phyloP scores from a whole-genome alignment of 2,329 filamentous ascomycete genomes.

The Talaromyces verruculosus region DNA sequence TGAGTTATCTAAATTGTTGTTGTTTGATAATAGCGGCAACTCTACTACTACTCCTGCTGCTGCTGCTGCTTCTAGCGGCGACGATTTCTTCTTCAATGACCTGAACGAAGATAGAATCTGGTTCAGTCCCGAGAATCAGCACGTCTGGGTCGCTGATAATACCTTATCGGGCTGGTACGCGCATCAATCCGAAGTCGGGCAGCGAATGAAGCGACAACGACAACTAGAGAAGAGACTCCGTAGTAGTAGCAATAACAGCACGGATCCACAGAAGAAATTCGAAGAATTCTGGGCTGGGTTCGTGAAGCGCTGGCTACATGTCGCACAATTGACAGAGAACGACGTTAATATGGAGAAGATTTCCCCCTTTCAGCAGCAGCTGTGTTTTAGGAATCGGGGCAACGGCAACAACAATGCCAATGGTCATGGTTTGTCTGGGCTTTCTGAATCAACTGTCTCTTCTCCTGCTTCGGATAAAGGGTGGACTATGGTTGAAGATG shows the following conservation, averaged over 20 bases:
- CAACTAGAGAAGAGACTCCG: not conserved
- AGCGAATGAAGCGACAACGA: not conserved
- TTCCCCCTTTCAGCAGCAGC: too few relatives aligned
- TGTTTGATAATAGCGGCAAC: not conserved
- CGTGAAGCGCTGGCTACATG: not conserved
- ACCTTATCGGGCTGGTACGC: not conserved
- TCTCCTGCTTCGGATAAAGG: not conserved
- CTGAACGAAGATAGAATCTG: not conserved
- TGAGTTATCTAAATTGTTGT: not conserved
- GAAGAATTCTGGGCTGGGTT: not conserved
- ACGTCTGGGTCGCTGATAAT: not conserved
- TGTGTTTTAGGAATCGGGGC: too few relatives aligned
- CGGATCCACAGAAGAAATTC: not conserved
- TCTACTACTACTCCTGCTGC: not conserved
- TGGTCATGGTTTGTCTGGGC: not conserved
- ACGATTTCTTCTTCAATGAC: not conserved
- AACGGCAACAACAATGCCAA: not conserved
- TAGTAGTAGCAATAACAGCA: too few relatives aligned
- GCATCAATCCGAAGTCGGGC: not conserved
- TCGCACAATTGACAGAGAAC: too few relatives aligned
- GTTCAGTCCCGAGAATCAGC: not conserved
- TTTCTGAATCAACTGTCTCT: not conserved
- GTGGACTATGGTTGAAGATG: constrained; percentile 13
- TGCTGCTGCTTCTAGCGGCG: not conserved
- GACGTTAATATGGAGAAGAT: too few relatives aligned